These are phyloP conservation scores for Cryptococcus depauperatus DNA, from an alignment of 1,284 basidiomycete genomes.

Conservation along the genomic window DNA sequence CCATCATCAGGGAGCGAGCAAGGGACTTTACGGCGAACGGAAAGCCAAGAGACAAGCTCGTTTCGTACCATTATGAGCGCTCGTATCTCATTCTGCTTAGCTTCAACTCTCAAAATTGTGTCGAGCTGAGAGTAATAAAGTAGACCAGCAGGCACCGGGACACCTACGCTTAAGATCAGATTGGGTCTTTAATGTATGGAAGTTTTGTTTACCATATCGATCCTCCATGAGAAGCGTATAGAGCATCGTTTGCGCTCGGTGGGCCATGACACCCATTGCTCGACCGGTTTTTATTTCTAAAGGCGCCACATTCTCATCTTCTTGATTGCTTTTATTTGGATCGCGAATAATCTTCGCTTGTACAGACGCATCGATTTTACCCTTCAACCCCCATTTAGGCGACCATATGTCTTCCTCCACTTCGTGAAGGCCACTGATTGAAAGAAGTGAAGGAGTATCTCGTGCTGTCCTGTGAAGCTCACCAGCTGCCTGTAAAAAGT, in stretches of 20 bases:
- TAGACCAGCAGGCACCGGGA: slow-evolving; percentile 56
- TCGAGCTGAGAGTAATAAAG: slow-evolving; percentile 91
- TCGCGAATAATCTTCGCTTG: slow-evolving; percentile 54
- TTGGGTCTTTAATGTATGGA: neutral
- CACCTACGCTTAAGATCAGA: slow-evolving; percentile 15
- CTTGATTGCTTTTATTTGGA: slow-evolving; percentile 24
- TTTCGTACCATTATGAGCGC: slow-evolving; percentile 76
- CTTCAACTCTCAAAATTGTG: slow-evolving; percentile 72
- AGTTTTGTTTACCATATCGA: slow-evolving; percentile 57
- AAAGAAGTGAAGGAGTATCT: slow-evolving; percentile 47
- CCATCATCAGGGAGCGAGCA: neutral
- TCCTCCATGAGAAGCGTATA: slow-evolving; percentile 90
- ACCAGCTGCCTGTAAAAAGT: slow-evolving; percentile 53
- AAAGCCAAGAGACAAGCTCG: slow-evolving; percentile 69
- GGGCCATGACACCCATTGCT: slow-evolving; percentile 69
- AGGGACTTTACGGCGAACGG: slow-evolving; percentile 23
- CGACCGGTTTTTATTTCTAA: slow-evolving; percentile 96
- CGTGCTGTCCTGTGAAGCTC: slow-evolving; percentile 49
- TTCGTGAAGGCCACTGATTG: slow-evolving; percentile 67
- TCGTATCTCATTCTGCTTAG: slow-evolving; percentile 70
- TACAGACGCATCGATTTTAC: slow-evolving; percentile 88
- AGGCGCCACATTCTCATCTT: slow-evolving; percentile 48
- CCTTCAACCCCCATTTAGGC: slow-evolving; percentile 88
- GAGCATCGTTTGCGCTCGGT: slow-evolving; percentile 95
- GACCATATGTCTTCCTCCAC: slow-evolving; percentile 98